Conservation (phyloP, 2,329 filamentous ascomycete genomes). For the Beauveria rudraprayagi region DNA sequence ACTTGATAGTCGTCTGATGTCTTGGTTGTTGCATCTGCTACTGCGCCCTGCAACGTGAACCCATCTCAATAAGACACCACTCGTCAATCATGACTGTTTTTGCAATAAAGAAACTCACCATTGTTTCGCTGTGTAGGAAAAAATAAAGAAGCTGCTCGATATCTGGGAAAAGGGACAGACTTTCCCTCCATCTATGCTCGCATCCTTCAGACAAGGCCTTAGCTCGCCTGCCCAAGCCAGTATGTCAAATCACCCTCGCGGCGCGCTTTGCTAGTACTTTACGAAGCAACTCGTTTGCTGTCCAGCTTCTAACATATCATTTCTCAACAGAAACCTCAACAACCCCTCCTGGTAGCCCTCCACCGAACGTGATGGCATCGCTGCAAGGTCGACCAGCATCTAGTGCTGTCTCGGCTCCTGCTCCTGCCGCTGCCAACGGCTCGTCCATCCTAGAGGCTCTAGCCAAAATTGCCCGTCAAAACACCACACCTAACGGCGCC, state of each 20-base stretch:
- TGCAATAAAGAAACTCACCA: conserved; percentile 13
- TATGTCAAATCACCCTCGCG: conserved; percentile 24
- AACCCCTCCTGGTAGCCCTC: conserved; percentile 60
- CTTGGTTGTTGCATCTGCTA: conserved; percentile 22
- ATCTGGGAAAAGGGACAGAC: conserved; percentile 97
- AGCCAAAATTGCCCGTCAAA: conserved; percentile 73
- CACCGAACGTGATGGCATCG: conserved; percentile 35
- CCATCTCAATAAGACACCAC: conserved; percentile 2
- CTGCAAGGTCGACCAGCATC: conserved; percentile 18
- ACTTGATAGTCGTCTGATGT: conserved; percentile 15
- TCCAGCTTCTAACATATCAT: conserved; percentile 29
- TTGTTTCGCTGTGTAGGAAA: conserved; percentile 61
- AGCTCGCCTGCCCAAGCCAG: conserved; percentile 51
- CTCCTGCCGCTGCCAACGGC: conserved; percentile 35
- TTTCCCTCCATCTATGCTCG: conserved; percentile 73
- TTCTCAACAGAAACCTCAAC: conserved; percentile 55
- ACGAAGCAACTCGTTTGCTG: background rate
- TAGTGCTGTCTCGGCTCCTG: conserved; percentile 18
- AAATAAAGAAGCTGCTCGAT: conserved; percentile 86
- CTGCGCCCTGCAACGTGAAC: background rate
- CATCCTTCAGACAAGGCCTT: conserved; percentile 74
- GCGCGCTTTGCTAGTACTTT: background rate
- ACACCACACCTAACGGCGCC: conserved; percentile 20
- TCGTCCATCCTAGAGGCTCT: conserved; percentile 68
- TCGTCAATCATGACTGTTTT: conserved; percentile 18